Percentiles rank a stretch among this genome's conserved stretches.
phyloP scores from a whole-genome alignment of 371 early-diverging fungal genomes.

The Rhizomucor pusillus region DNA sequence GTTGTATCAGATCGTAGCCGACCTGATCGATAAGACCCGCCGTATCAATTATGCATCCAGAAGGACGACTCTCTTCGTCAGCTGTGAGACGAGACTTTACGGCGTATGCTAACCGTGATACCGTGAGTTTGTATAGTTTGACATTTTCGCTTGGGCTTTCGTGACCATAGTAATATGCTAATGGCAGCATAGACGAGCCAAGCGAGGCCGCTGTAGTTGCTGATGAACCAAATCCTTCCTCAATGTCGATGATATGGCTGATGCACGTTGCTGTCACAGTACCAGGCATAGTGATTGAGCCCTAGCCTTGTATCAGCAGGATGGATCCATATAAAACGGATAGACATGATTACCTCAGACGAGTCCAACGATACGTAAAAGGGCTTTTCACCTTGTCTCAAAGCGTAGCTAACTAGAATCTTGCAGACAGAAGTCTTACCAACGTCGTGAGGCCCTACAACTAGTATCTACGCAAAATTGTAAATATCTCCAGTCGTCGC shows the following conservation, averaged over 20 bases:
- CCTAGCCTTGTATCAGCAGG: conserved; percentile 35
- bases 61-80: conserved; percentile 62
- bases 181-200: conserved; percentile 71
- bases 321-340: not conserved
- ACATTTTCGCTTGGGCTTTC: conserved; percentile 72
- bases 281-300: conserved; percentile 85
- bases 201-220: conserved; percentile 66
- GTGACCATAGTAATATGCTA: conserved; percentile 92
- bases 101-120: conserved; percentile 59
- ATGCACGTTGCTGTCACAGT: conserved; percentile 79
- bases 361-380: conserved; percentile 87
- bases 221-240: conserved; percentile 85
- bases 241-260: conserved; percentile 74
- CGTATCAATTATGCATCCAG: conserved; percentile 72
- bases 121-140: conserved; percentile 69
- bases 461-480: conserved; percentile 54
- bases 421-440: conserved; percentile 89
- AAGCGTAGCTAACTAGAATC: conserved; percentile 81
- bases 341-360: conserved; percentile 50
- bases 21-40: conserved; percentile 61
- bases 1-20: conserved; percentile 65
- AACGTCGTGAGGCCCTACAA: conserved; percentile 88
- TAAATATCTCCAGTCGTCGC: not conserved
- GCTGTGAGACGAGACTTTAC: conserved; percentile 64
- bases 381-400: conserved; percentile 72